Evolutionary conservation across 2,329 filamentous ascomycete species (phyloP), one percentile per base, ranked within the genome.

Genomic region (Aspergillus glaucus): DNA sequence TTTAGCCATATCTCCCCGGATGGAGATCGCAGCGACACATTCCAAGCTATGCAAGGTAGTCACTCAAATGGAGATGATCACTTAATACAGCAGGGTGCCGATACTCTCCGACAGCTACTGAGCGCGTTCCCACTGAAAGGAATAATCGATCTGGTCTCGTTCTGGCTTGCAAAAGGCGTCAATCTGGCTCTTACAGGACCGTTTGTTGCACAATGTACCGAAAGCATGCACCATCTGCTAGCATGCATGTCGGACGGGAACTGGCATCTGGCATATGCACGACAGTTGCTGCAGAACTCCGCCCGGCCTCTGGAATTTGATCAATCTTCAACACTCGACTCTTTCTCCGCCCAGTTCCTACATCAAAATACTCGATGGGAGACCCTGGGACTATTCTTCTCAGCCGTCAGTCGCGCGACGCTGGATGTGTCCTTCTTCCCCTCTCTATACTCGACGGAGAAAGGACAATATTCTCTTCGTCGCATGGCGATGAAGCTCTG

Each of bases 351-450:
- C 12, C 59, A 62, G n/a, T 61, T 62, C 6, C 21, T 61, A 6
- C 42, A 55, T 21, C 55, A 62, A 15, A 62, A 66, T 48, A 51
- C 61, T 10, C 61, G 70, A 10, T 72, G 68, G 69, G 70, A 72
- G 36, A 66, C 66, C 0, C 26, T 73, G 3, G 69, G 68, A 0
- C 57, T 73, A 3, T 71, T 72, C 40, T 60, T 71, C 22, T 61
- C 65, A 1, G 64, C 64, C 4, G 59, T 66, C 8, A 62, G 60
- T 39, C 59, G 68, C 36, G 67, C 69, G n/a, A 60, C 64, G 0
- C 58, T 63, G 12, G 66, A 71, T 49, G 51, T 65, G 0, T 45
- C 59, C 0, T 62, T 58, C 42, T 67, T 64, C 44, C 58, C 60
- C 0, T 48, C 54, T 0, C 49, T 70, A 6, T 69, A 66, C 50